phyloP scores from a whole-genome alignment of 768 basidiomycete genomes.

The Mycena alexandri region DNA sequence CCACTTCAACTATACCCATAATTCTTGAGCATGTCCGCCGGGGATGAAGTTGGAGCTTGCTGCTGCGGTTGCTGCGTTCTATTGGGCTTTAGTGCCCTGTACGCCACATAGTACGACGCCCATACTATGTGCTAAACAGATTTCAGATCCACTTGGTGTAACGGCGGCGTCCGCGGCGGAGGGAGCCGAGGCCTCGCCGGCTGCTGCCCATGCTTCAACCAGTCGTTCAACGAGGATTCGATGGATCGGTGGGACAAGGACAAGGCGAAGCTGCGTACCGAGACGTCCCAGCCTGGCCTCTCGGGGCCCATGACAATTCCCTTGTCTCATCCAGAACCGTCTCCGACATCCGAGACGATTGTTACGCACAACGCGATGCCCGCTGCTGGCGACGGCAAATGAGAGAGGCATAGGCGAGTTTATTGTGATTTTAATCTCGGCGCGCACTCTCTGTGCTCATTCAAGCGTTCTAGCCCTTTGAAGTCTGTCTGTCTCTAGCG shows the following conservation, averaged over 20 bases:
- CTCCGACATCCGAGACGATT: not conserved
- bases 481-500: too few species aligned
- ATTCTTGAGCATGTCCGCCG: constrained; percentile 3
- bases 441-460: not conserved
- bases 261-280: constrained; percentile 39
- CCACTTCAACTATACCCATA: not conserved
- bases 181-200: constrained; percentile 54
- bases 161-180: constrained; percentile 44
- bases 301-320: constrained; percentile 43
- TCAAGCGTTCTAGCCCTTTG: not conserved
- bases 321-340: not conserved
- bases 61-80: constrained; percentile 45
- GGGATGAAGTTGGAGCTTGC: constrained; percentile 32
- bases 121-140: not conserved
- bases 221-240: constrained; percentile 60
- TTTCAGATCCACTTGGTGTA: constrained; percentile 42
- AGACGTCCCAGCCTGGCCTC: constrained; percentile 42
- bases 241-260: constrained; percentile 57
- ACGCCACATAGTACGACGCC: not conserved
- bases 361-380: not conserved
- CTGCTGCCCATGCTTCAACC: constrained; percentile 60
- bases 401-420: not conserved
- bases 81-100: constrained; percentile 29
- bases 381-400: not conserved
- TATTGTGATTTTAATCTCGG: too few species aligned